Evolutionary conservation across 2,329 filamentous ascomycete species (phyloP).

Genomic region (Cordyceps tenuipes): DNA sequence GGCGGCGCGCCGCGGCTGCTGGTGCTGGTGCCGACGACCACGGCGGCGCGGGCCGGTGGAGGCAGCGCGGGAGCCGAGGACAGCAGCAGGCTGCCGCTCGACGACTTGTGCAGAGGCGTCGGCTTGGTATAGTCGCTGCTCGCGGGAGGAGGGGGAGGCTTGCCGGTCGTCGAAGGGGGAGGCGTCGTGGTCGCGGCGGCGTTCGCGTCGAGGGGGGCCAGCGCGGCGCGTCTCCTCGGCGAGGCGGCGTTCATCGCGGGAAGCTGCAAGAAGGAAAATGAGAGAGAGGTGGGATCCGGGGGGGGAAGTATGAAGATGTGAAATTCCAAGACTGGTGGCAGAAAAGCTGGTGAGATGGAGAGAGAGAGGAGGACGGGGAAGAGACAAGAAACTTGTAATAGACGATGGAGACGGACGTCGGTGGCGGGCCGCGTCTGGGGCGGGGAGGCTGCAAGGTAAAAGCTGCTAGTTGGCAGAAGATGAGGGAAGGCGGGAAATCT

Average conservation of each 20-base stretch:
- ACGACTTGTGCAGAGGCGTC: not conserved
- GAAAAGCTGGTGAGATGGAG: too few species aligned
- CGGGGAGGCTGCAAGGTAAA: too few species aligned
- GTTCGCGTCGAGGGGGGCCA: conserved; percentile 39
- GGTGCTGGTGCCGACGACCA: not conserved
- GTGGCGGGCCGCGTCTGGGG: too few species aligned
- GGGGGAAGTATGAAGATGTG: not conserved
- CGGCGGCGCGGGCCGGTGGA: not conserved
- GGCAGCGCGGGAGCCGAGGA: conserved; percentile 1
- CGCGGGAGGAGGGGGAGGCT: not conserved
- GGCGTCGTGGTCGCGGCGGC: conserved; percentile 27
- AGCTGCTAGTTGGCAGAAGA: too few species aligned
- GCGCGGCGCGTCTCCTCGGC: conserved; percentile 40
- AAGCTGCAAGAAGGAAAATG: not conserved
- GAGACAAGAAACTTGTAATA: too few species aligned
- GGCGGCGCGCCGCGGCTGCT: not conserved
- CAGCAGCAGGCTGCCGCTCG: not conserved
- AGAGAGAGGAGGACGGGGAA: too few species aligned
- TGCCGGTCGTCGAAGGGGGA: conserved; percentile 11
- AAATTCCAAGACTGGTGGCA: too few species aligned
- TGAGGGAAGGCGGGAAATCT: too few species aligned
- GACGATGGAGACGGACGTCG: too few species aligned
- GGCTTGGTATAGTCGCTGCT: not conserved
- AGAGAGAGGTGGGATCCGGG: not conserved
- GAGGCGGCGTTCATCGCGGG: conserved; percentile 20